Percentiles rank a stretch among this genome's conserved stretches.
phyloP scores from a whole-genome alignment of 2,329 filamentous ascomycete genomes.

The Phaeomoniella chlamydospora region DNA sequence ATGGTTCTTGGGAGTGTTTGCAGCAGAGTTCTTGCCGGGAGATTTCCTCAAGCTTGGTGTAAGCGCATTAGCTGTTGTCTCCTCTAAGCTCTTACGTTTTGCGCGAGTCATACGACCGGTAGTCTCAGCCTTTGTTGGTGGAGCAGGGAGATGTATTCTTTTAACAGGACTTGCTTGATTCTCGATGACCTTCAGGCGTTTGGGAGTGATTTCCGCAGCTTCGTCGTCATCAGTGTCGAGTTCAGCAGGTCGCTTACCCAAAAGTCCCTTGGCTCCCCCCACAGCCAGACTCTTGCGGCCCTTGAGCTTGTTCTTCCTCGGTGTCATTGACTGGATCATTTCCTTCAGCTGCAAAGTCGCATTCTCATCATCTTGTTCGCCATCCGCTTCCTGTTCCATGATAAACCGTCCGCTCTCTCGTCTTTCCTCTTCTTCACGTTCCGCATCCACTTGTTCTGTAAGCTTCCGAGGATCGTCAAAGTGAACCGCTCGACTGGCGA shows the following conservation, averaged over 20 bases:
- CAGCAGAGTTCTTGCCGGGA: constrained; percentile 27
- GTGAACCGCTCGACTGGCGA: constrained; percentile 32
- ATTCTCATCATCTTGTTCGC: constrained; percentile 39
- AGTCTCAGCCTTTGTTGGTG: constrained; percentile 52
- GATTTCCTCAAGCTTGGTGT: constrained; percentile 30
- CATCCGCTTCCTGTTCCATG: constrained; percentile 36
- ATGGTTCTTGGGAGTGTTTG: constrained; percentile 43
- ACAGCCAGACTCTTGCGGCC: constrained; percentile 65
- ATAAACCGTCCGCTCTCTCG: constrained; percentile 45
- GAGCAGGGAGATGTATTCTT: constrained; percentile 54
- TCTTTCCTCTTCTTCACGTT: constrained; percentile 45
- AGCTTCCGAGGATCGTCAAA: constrained; percentile 53
- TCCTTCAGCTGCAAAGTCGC: constrained; percentile 55
- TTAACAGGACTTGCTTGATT: constrained; percentile 65
- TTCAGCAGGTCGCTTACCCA: constrained; percentile 61
- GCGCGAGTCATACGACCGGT: constrained; percentile 37
- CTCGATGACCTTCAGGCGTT: constrained; percentile 47
- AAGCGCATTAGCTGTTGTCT: constrained; percentile 14
- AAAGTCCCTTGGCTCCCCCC: constrained; percentile 56
- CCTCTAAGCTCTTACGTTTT: constrained; percentile 27
- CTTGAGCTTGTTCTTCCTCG: constrained; percentile 53
- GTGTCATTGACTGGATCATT: constrained; percentile 65
- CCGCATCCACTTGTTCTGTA: constrained; percentile 48
- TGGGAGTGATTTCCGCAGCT: constrained; percentile 42
- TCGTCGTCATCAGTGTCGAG: constrained; percentile 51